Evolutionary conservation across 2,329 filamentous ascomycete species (phyloP), one percentile per base, ranked within the genome.

Genomic region (Arachnopeziza araneosa): DNA sequence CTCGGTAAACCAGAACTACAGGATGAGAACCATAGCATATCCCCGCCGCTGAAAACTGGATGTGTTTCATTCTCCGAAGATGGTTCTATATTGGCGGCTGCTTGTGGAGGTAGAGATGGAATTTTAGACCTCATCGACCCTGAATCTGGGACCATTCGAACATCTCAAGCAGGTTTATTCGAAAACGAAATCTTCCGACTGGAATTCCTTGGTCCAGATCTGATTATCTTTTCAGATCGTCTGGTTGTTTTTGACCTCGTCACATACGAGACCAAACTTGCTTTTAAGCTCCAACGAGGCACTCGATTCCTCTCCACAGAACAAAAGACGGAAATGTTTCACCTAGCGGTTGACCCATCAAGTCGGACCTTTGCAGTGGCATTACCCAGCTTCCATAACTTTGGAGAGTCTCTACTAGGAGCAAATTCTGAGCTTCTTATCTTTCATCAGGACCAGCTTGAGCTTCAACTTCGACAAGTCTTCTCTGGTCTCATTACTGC

Each of bases 221-320:
- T 99, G 21, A 79, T 98, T 60, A 82, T 90, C 52, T 77, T 96
- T 1, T 91, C 91, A 0, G 81, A 88, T 51, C 82, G 85, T 26
- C 79, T 97, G 9, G 80, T 85, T 50, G 87, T 96, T 44, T 96
- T 91, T 79, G 90, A 99, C 72, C 82, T 96, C 12, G 90, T 98
- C 8, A 80, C 86, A 55, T 90, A 96, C 68, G 82, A 87, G 67
- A 79, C 93, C 53, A 82, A 84, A 44, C 91, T 88, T 69, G 84
- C 84, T 54, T 79, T 89, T 55, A 76, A 81, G 24, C 76, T 92
- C 17, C 78, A 75, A 49, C 73, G 78, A n/a, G 71, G 71, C 22
- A 69, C 59, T 53, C 74, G 60, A 72, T 73, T 69, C 62, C 44
- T 73, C 63, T 60, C 68, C 56, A 62, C 67, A 54, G 60, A 63